These are phyloP conservation scores for Penicillium subrubescens DNA, from an alignment of 495 filamentous ascomycete species.

Conservation along the genomic window DNA sequence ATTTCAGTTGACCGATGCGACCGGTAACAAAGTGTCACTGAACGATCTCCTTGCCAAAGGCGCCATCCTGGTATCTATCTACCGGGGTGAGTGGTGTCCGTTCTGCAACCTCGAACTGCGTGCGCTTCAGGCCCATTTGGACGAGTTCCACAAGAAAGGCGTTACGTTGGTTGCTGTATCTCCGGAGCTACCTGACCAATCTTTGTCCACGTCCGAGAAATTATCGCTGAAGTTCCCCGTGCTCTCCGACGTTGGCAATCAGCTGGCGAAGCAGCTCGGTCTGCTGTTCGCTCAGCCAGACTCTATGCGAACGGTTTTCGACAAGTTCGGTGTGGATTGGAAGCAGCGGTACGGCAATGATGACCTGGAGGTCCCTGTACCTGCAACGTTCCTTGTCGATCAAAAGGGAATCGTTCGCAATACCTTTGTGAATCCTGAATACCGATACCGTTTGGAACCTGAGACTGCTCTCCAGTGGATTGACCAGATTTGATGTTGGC, in stretches of 20 bases:
- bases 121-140: slow-evolving; percentile 31
- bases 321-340: slow-evolving; percentile 24
- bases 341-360: slow-evolving; percentile 32
- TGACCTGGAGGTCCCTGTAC: slow-evolving; percentile 33
- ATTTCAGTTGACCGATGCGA: slow-evolving; percentile 32
- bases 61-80: slow-evolving; percentile 45
- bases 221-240: slow-evolving; percentile 39
- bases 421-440: slow-evolving; percentile 36
- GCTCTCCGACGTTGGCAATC: slow-evolving; percentile 40
- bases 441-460: slow-evolving; percentile 34
- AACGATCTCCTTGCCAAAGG: slow-evolving; percentile 34
- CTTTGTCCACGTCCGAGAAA: slow-evolving; percentile 34
- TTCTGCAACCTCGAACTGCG: slow-evolving; percentile 42
- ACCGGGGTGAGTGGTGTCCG: slow-evolving; percentile 48
- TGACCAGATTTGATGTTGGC: too few relatives aligned
- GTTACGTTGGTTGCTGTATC: slow-evolving; percentile 44
- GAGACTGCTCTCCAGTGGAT: slow-evolving; percentile 35
- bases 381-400: slow-evolving; percentile 38
- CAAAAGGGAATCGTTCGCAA: slow-evolving; percentile 34
- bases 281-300: slow-evolving; percentile 32
- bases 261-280: slow-evolving; percentile 36
- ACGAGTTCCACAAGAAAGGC: slow-evolving; percentile 34
- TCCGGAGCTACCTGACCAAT: slow-evolving; percentile 38
- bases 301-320: slow-evolving; percentile 24
- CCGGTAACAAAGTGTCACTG: slow-evolving; percentile 28